A percentile compares a stretch with the other conserved stretches of the same genome.
These are phyloP conservation scores for Fusarium sp. DNA, from an alignment of 2,329 filamentous ascomycete species.

Conservation along the genomic window DNA sequence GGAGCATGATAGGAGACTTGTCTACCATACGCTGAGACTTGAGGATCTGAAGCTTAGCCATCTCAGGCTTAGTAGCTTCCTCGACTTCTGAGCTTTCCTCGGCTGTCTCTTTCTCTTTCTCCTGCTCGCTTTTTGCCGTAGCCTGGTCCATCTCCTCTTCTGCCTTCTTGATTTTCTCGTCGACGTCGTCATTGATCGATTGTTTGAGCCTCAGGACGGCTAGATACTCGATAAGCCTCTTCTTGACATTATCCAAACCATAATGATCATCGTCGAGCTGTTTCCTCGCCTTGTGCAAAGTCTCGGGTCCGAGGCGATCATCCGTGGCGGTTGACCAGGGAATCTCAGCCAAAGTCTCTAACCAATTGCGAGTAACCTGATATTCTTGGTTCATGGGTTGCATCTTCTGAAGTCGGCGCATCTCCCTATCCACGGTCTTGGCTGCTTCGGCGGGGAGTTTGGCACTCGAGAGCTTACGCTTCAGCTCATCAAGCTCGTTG, in stretches of 20 bases:
- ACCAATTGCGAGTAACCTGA: slow-evolving; percentile 91
- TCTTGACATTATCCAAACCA: slow-evolving; percentile 96
- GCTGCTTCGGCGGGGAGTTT: slow-evolving; percentile 86
- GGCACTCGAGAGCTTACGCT: slow-evolving; percentile 87
- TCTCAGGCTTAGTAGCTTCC: slow-evolving; percentile 54
- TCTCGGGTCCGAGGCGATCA: slow-evolving; percentile 87
- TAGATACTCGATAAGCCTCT: slow-evolving; percentile 92
- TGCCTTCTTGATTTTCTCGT: slow-evolving; percentile 80
- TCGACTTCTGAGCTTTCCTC: slow-evolving; percentile 46
- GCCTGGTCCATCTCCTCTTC: slow-evolving; percentile 69
- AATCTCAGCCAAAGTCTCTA: slow-evolving; percentile 94
- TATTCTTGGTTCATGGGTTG: slow-evolving; percentile 96
- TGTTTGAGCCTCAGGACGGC: slow-evolving; percentile 97
- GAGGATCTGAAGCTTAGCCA: slow-evolving; percentile 79
- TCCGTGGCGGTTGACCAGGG: slow-evolving; percentile 90
- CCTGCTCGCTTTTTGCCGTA: slow-evolving; percentile 40
- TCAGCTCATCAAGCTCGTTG: slow-evolving; percentile 92
- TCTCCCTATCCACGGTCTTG: slow-evolving; percentile 91
- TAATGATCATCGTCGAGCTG: slow-evolving; percentile 98
- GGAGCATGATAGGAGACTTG: slow-evolving; percentile 94
- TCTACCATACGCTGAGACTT: slow-evolving; percentile 89
- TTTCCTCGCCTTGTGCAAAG: slow-evolving; percentile 82
- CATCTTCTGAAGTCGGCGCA: slow-evolving; percentile 94
- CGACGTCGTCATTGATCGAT: slow-evolving; percentile 85
- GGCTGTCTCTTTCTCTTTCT: slow-evolving; percentile 35